Base-by-base conservation (phyloP, 1,284 basidiomycete genomes). In the Ganoderma sinense region DNA sequence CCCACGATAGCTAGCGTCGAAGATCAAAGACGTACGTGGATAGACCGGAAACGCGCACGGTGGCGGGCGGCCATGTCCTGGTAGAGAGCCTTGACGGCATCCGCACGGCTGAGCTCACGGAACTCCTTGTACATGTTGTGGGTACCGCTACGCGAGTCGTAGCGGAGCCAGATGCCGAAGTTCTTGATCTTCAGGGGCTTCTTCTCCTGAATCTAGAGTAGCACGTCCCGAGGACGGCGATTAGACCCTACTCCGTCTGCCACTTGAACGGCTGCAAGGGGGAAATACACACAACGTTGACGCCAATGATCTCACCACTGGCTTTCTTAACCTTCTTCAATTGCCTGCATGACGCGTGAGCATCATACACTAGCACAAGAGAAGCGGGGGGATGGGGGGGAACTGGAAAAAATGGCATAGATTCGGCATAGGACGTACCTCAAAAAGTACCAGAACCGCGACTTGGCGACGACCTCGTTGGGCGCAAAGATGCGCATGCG, bases 11-110 rank as follows among this genome's bases (percentile, higher is more conserved):
- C n/a, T 5, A 41, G 36, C 29, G 16, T 0, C 36, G 39, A 51
- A 18, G 6, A 78, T 75, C 78, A 33, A 39, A 3, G 10, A 84
- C 91, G 75, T 77, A 96, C 95, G 85, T 98, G 97, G 84, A 99
- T 97, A 67, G 95, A 98, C 84, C 97, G 91, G 92, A 99, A 99
- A 81, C 98, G 96, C 76, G 97, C 97, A 87, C 97, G 96, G 86
- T 99, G 98, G 77, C 97, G 91, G 74, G 97, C 97, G 80, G 98
- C 96, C 97, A 99, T 99, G 87, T 99, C 97, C 87, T 99, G 97
- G 91, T 99, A 99, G 84, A 99, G 87, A 78, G 92, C 88, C 89
- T 96, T 97, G 81, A 99, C 98, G 73, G 98, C 97, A 83, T 96
- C 97, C 71, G 96, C 93, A 76, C 98, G 94, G 78, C 89, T 90